These are phyloP conservation scores for Daldinia loculata DNA, from an alignment of 495 filamentous ascomycete genomes.

Conservation along the genomic window DNA sequence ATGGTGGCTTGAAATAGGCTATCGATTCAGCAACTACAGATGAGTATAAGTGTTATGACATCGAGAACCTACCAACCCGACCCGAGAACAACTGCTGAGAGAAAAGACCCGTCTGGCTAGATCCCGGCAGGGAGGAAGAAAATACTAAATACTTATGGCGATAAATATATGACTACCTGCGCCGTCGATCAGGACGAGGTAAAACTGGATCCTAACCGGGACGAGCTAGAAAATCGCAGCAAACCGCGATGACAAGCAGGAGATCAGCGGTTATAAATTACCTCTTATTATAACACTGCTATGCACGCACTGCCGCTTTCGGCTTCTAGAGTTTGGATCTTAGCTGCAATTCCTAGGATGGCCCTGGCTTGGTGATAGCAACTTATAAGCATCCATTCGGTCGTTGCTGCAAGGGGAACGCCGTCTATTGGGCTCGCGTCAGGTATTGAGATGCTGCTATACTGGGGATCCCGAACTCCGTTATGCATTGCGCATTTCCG, in stretches of 20 bases:
- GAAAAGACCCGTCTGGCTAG: background rate
- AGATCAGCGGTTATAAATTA: conserved; percentile 37
- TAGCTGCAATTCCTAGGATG: conserved; percentile 30
- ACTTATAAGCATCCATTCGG: conserved; percentile 15
- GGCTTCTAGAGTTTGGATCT: conserved; percentile 27
- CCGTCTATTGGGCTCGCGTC: conserved; percentile 27
- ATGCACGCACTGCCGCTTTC: conserved; percentile 13
- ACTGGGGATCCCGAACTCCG: conserved; percentile 38
- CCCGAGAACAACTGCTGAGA: too few relatives aligned
- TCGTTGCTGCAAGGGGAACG: conserved; percentile 35
- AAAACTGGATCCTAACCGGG: conserved; percentile 40
- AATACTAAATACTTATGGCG: conserved; percentile 9
- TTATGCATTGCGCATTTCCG: conserved; percentile 27
- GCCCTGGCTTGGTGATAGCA: conserved; percentile 13
- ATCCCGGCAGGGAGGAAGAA: conserved; percentile 42
- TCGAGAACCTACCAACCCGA: background rate
- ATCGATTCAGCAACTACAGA: background rate
- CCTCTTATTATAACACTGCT: conserved; percentile 23
- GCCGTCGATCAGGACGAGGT: conserved; percentile 31
- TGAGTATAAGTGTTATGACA: background rate
- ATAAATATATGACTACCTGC: conserved; percentile 42
- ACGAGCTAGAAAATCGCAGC: conserved; percentile 35
- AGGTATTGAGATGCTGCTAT: conserved; percentile 25
- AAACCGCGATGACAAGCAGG: conserved; percentile 38
- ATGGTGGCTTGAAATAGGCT: background rate